Conservation (phyloP, 352 stramenopile species). For the Phytophthora brassicae region DNA sequence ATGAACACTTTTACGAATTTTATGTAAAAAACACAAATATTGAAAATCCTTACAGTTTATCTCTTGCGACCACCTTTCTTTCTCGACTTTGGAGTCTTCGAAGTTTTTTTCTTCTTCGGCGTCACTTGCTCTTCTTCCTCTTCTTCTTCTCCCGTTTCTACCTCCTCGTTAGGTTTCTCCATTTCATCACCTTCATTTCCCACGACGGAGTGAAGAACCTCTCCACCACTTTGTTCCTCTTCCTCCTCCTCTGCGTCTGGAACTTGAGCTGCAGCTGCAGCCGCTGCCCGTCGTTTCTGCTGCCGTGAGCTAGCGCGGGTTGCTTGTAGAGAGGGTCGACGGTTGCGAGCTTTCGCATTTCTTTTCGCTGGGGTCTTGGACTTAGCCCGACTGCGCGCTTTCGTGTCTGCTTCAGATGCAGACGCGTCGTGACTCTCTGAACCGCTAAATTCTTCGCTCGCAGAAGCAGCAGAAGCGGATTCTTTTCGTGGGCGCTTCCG, state of each 20-base stretch:
- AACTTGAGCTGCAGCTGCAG: constrained; percentile 34
- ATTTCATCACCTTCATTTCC: constrained; percentile 22
- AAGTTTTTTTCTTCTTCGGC: constrained; percentile 28
- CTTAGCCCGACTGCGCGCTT: constrained; percentile 29
- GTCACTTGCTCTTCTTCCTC: constrained; percentile 17
- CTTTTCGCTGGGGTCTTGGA: constrained; percentile 37
- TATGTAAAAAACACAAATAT: too few relatives aligned
- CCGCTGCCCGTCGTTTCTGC: constrained; percentile 51
- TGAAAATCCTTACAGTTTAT: too few relatives aligned
- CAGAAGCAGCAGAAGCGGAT: constrained; percentile 35
- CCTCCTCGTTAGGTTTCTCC: constrained; percentile 25
- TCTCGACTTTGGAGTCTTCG: constrained; percentile 39
- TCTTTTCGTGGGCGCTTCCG: constrained; percentile 40
- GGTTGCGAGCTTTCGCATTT: constrained; percentile 35
- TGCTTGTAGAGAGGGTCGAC: constrained; percentile 44
- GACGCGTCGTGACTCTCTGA: constrained; percentile 65
- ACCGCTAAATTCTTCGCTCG: constrained; percentile 55
- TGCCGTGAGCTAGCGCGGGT: constrained; percentile 72
- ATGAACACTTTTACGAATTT: too few relatives aligned
- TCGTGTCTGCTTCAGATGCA: constrained; percentile 47
- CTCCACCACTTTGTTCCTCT: constrained; percentile 34
- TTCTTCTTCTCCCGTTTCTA: constrained; percentile 26
- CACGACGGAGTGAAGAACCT: constrained; percentile 19
- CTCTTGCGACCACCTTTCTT: constrained; percentile 65
- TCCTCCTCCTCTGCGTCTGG: constrained; percentile 38